phyloP scores from a whole-genome alignment of 164 flowering plant species.

The Akebia trifoliata region DNA sequence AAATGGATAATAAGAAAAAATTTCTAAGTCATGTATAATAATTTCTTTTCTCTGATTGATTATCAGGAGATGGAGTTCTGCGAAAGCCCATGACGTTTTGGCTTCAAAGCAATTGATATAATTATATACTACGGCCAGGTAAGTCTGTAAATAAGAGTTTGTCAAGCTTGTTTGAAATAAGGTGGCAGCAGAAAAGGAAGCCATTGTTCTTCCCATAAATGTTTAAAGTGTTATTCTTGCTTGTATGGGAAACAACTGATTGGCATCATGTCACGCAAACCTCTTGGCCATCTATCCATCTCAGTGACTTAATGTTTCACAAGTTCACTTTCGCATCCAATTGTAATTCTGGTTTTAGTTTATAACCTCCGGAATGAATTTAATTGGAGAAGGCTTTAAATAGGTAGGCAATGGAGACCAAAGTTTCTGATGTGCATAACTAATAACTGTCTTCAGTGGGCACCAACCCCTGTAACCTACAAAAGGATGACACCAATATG shows the following conservation, averaged over 20 bases:
- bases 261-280: background rate
- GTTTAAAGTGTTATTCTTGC: background rate
- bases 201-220: background rate
- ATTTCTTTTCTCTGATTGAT: background rate
- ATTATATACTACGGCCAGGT: background rate
- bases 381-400: too few species aligned
- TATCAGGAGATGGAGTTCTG: slow-evolving; percentile 31
- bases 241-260: slow-evolving; percentile 9
- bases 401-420: too few species aligned
- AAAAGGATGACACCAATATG: too few species aligned
- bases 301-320: too few species aligned
- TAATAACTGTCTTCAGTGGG: too few species aligned
- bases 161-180: slow-evolving; percentile 14
- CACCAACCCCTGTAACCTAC: too few species aligned
- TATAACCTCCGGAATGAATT: too few species aligned
- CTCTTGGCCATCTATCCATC: too few species aligned
- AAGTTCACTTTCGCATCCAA: too few species aligned
- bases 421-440: too few species aligned
- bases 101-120: background rate
- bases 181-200: slow-evolving; percentile 9
- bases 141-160: slow-evolving; percentile 16
- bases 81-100: slow-evolving; percentile 19
- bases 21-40: background rate
- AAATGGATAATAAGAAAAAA: too few species aligned
- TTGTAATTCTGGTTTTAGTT: too few species aligned